Percentiles rank a stretch among this genome's conserved stretches.
These are phyloP conservation scores for Lodderomyces elongisporus DNA, from an alignment of 1,139 yeast species.

Conservation along the genomic window DNA sequence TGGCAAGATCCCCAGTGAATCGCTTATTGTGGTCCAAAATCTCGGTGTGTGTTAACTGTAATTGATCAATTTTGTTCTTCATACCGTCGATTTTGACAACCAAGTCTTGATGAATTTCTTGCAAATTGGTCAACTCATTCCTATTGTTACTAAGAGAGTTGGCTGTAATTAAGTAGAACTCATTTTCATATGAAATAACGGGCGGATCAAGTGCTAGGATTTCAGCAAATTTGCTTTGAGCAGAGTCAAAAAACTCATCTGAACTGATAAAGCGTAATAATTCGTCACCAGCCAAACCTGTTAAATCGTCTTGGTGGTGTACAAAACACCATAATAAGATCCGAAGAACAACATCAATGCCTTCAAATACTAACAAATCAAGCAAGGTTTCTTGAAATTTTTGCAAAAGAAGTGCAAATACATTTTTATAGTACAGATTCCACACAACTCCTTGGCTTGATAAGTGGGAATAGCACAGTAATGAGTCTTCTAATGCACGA, in stretches of 20 bases:
- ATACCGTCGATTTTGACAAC: conserved; percentile 24
- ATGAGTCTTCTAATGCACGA: conserved; percentile 34
- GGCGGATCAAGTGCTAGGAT: conserved; percentile 23
- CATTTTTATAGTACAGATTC: conserved; percentile 20
- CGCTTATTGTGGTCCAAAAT: conserved; percentile 34
- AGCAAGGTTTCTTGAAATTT: too few species aligned
- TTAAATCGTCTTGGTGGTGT: conserved; percentile 17
- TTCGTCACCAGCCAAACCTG: conserved; percentile 25
- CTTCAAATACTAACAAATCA: conserved; percentile 40
- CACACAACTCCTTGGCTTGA: conserved; percentile 35
- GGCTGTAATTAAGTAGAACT: conserved; percentile 37
- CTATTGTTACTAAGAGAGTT: conserved; percentile 37
- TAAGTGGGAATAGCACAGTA: conserved; percentile 28
- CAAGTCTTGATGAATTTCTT: conserved; percentile 36
- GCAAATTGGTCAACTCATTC: conserved; percentile 36
- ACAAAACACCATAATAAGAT: conserved; percentile 23
- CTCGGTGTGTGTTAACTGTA: conserved; percentile 36
- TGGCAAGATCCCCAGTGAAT: conserved; percentile 21
- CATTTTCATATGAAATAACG: conserved; percentile 41
- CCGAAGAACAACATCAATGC: conserved; percentile 33
- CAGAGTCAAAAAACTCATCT: conserved; percentile 18
- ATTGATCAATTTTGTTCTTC: conserved; percentile 26
- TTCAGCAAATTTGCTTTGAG: conserved; percentile 11
- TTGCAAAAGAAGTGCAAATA: conserved; percentile 14
- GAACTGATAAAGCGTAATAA: conserved; percentile 23